Conservation (phyloP, 495 filamentous ascomycete genomes). For the Niebla homalea region DNA sequence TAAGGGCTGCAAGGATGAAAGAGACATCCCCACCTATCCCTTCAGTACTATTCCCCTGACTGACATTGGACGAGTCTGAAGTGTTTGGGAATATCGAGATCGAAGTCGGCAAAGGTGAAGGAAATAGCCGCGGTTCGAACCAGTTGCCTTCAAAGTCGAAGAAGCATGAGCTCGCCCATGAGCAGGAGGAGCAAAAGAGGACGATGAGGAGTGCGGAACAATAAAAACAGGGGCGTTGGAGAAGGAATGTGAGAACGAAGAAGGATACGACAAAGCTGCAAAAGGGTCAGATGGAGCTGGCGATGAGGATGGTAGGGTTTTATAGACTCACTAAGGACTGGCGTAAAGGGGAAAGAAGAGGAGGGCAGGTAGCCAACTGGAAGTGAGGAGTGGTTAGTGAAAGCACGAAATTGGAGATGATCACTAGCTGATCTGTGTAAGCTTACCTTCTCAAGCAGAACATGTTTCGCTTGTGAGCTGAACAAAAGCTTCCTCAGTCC, state of each 20-base stretch:
- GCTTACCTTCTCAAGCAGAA: conserved; percentile 1
- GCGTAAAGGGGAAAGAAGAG: conserved; percentile 60
- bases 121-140: conserved; percentile 54
- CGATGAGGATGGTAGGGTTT: conserved; percentile 23
- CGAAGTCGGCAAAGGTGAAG: conserved; percentile 19
- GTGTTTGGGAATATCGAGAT: conserved; percentile 1
- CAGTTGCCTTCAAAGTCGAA: conserved; percentile 73
- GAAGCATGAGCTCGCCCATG: conserved; percentile 84
- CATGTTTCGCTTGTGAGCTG: neutral
- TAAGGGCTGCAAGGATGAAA: conserved; percentile 45
- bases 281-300: conserved; percentile 38
- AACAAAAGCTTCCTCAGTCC: neutral
- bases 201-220: conserved; percentile 80
- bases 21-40: conserved; percentile 29
- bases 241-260: conserved; percentile 77
- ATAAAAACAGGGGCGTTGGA: conserved; percentile 82
- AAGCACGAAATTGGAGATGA: neutral
- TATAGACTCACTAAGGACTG: conserved; percentile 32
- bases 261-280: conserved; percentile 82
- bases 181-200: conserved; percentile 77
- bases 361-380: conserved; percentile 21
- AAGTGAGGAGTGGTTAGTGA: neutral
- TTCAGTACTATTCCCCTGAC: conserved; percentile 17
- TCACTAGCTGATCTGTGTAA: neutral
- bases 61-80: conserved; percentile 2